phyloP scores from a whole-genome alignment of 495 filamentous ascomycete species.

The Neurospora intermedia region DNA sequence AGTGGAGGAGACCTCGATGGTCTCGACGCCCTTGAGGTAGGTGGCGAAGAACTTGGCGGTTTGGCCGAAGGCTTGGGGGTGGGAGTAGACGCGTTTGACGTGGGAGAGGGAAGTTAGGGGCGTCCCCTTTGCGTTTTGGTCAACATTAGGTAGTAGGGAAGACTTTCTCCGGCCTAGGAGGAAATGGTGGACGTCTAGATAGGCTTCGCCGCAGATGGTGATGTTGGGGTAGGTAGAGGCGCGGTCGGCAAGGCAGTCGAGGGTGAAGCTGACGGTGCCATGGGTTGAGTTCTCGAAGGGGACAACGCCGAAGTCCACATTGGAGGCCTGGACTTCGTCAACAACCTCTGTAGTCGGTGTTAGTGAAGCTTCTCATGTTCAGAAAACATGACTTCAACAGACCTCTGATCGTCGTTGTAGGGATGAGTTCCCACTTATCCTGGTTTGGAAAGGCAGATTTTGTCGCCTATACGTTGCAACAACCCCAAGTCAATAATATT shows the following conservation, averaged over 20 bases:
- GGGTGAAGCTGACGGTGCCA: slow-evolving; percentile 76
- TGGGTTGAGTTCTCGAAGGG: slow-evolving; percentile 96
- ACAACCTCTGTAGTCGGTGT: slow-evolving; percentile 54
- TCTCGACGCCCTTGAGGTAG: slow-evolving; percentile 58
- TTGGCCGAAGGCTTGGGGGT: slow-evolving; percentile 92
- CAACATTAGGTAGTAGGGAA: not conserved
- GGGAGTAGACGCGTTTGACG: slow-evolving; percentile 63
- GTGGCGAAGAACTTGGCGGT: slow-evolving; percentile 62
- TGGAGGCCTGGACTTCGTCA: slow-evolving; percentile 54
- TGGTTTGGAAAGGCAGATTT: slow-evolving; percentile 45
- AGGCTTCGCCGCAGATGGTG: slow-evolving; percentile 67
- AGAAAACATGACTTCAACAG: not conserved
- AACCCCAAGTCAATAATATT: not conserved
- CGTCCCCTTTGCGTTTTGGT: slow-evolving; percentile 12
- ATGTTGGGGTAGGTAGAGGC: slow-evolving; percentile 48
- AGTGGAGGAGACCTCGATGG: slow-evolving; percentile 79
- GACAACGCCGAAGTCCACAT: slow-evolving; percentile 63
- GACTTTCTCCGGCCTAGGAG: slow-evolving; percentile 42
- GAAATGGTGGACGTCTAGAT: slow-evolving; percentile 77
- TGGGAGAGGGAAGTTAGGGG: slow-evolving; percentile 34
- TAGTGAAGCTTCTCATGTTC: not conserved
- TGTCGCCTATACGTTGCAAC: slow-evolving; percentile 47
- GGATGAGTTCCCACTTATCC: slow-evolving; percentile 42
- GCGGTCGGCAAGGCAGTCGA: slow-evolving; percentile 79
- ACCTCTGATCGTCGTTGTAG: slow-evolving; percentile 55